A percentile compares a stretch with the other conserved stretches of the same genome.
phyloP scores from a whole-genome alignment of 2,329 filamentous ascomycete genomes.

The Drechslerella dactyloides region DNA sequence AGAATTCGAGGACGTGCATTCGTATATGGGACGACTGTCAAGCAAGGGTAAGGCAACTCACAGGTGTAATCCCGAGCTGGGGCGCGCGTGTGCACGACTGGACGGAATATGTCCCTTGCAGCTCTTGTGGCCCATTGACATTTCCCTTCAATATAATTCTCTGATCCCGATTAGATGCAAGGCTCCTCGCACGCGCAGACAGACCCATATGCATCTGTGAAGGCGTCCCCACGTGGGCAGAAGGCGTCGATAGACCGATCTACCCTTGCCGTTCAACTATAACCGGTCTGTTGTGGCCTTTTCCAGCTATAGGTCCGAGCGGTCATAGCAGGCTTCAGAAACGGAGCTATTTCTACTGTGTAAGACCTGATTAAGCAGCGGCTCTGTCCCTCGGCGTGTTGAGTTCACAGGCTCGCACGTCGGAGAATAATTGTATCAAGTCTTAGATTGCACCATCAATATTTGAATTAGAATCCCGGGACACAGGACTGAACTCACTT shows the following conservation, averaged over 20 bases:
- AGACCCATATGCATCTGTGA: too few relatives aligned
- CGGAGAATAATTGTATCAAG: slow-evolving; percentile 3
- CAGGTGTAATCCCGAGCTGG: not conserved
- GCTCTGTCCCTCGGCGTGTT: not conserved
- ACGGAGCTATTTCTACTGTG: not conserved
- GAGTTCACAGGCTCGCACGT: not conserved
- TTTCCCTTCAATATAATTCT: not conserved
- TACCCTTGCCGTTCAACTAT: not conserved
- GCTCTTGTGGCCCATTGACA: not conserved
- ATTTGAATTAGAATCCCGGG: too few relatives aligned
- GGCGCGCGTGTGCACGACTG: too few relatives aligned
- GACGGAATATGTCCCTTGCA: not conserved
- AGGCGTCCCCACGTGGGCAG: slow-evolving; percentile 1
- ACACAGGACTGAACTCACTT: too few relatives aligned
- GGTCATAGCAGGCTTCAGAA: not conserved
- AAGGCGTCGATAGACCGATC: not conserved
- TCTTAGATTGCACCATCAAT: slow-evolving; percentile 2
- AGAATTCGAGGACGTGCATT: not conserved
- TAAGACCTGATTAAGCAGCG: not conserved
- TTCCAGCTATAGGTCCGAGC: not conserved
- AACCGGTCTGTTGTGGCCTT: not conserved
- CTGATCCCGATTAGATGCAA: not conserved
- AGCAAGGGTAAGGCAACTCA: not conserved
- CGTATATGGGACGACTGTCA: not conserved
- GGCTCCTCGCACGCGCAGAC: too few relatives aligned